Conservation (phyloP, 805 yeast genomes). For the Schwanniomyces sp. region DNA sequence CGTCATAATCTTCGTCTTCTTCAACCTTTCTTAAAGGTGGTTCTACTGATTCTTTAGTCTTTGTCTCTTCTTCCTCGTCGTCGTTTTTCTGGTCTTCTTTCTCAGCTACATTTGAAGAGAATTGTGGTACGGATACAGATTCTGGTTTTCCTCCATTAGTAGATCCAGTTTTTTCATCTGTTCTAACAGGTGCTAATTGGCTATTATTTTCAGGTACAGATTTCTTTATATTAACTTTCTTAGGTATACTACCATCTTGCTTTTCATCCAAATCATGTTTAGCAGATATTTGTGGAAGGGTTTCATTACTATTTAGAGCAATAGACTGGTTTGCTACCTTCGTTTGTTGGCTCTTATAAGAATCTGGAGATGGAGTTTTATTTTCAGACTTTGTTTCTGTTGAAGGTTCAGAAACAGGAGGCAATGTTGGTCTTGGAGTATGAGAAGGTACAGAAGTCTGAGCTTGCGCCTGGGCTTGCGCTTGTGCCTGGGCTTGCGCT, state of each 20-base stretch:
- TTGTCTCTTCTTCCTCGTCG: constrained; percentile 29
- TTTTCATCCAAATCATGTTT: constrained; percentile 43
- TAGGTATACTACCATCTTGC: constrained; percentile 25
- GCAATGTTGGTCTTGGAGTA: constrained; percentile 3
- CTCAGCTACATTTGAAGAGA: constrained; percentile 18
- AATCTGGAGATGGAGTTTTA: background rate
- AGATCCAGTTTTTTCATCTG: constrained; percentile 10
- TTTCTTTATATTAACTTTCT: constrained; percentile 16
- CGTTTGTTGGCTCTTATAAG: background rate
- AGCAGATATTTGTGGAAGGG: constrained; percentile 2
- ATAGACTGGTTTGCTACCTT: background rate
- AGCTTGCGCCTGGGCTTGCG: background rate
- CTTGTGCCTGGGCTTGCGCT: constrained; percentile 3
- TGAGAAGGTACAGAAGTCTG: constrained; percentile 1
- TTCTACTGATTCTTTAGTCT: constrained; percentile 30
- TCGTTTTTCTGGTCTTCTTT: constrained; percentile 14
- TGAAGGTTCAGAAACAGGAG: background rate
- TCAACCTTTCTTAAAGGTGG: constrained; percentile 47
- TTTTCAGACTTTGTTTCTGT: background rate
- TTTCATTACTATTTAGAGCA: background rate
- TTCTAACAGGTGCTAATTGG: constrained; percentile 17
- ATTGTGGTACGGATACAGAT: constrained; percentile 13
- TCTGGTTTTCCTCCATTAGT: background rate
- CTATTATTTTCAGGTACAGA: constrained; percentile 4
- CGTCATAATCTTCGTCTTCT: constrained; percentile 48